phyloP scores from a whole-genome alignment of 176 grass and related monocot genomes.

The Aegilops umbellulata region DNA sequence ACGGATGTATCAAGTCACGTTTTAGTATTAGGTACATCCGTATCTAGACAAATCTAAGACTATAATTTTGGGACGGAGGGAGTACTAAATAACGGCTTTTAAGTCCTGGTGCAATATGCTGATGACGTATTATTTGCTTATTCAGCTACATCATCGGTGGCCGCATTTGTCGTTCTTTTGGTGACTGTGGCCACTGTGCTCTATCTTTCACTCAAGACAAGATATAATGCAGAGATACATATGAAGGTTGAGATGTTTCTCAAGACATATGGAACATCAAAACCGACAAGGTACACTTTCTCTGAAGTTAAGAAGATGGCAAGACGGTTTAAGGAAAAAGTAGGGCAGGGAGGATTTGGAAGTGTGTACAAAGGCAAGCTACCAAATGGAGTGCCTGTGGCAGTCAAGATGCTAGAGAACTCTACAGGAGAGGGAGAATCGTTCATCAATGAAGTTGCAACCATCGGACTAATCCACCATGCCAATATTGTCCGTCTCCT shows the following conservation, averaged over 20 bases:
- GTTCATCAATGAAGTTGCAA: background rate
- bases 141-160: background rate
- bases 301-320: conserved; percentile 6
- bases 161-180: background rate
- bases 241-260: background rate
- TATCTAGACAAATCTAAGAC: no score
- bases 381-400: background rate
- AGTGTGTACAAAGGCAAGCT: background rate
- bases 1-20: no score
- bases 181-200: background rate
- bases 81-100: no score
- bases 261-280: background rate
- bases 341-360: background rate
- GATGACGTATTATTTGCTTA: no score
- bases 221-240: background rate
- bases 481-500: background rate
- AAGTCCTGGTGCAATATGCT: no score
- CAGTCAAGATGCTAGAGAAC: background rate
- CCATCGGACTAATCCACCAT: background rate
- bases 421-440: background rate
- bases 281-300: background rate
- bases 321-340: background rate
- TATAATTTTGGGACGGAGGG: no score
- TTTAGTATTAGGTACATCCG: no score
- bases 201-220: conserved; percentile 5